These are phyloP conservation scores for Triadica sebifera DNA, from an alignment of 345 rosid species.

Conservation along the genomic window DNA sequence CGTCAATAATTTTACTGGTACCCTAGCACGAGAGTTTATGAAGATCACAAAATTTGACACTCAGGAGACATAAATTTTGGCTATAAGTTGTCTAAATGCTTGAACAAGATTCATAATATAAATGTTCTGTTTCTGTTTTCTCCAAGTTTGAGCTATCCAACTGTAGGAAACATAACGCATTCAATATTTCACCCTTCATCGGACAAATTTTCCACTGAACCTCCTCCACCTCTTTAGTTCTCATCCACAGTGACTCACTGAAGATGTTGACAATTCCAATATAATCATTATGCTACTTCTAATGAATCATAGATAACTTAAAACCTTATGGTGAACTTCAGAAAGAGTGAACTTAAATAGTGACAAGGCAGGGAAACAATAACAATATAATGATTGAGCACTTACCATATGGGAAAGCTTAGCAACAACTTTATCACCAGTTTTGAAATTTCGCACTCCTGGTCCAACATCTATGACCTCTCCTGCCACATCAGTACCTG, in stretches of 20 bases:
- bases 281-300: neutral
- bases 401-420: constrained; percentile 7
- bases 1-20: neutral
- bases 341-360: neutral
- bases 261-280: neutral
- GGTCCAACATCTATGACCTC: constrained; percentile 23
- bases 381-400: neutral
- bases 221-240: neutral
- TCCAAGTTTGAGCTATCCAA: neutral
- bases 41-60: neutral
- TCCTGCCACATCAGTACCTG: constrained; percentile 26
- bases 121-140: neutral
- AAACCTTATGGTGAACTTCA: neutral
- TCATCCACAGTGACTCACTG: neutral
- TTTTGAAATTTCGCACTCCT: constrained; percentile 7
- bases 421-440: constrained; percentile 20
- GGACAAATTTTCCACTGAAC: neutral
- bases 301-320: neutral
- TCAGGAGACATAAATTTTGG: neutral
- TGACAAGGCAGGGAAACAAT: neutral
- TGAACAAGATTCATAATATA: neutral
- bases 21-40: neutral
- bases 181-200: neutral
- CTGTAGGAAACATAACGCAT: neutral
- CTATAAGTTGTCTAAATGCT: neutral